Evolutionary conservation across 192 early-diverging fungal genomes (phyloP), one percentile per base, ranked within the genome.

Genomic region (Coemansia umbellata): DNA sequence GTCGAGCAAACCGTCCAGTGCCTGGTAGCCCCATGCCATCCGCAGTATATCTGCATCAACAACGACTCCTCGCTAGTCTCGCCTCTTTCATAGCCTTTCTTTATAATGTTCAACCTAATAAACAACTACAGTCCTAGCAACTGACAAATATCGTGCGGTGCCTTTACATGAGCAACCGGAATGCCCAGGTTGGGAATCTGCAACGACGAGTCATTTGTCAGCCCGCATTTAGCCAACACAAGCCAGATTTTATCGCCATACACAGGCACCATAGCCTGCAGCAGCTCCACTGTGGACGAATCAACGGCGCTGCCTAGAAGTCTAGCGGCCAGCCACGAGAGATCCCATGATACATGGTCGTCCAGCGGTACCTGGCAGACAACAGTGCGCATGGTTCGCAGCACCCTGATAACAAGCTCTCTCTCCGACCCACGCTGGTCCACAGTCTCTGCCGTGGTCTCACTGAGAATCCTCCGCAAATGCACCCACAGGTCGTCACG

Each of bases 201-300:
- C 13, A 52, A 4, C 2, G 18, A 18, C 1, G 14, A 15, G 4
- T 7, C 23, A 2, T 9, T 32, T 0, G 30, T 14, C 14, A 33
- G 31, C 1, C 63, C 63, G 23, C 59, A 60, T 27, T 62, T 62
- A 5, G 70, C 58, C 32, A 66, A 26, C 15, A 74, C 42, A 9
- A 74, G 64, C 71, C 71, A 74, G 2, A 67, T 33, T 35, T 67
- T 67, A 36, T 74, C 71, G 3, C 59, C 71, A 47, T 74, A 67
- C 13, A 41, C 50, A 13, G 63, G 71, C 14, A 52, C 52, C 71
- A 74, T 67, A 4, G 39, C 19, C 14, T n/a, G 51, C 2, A 74
- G 57, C 50, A 74, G 27, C 7, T 28, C 54, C 21, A 64, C 5
- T 1, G 47, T 39, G 7, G 48, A 31, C 21, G 44, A 44, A 19